phyloP scores from a whole-genome alignment of 306 rosid genomes.

The Vigna nakashimae region DNA sequence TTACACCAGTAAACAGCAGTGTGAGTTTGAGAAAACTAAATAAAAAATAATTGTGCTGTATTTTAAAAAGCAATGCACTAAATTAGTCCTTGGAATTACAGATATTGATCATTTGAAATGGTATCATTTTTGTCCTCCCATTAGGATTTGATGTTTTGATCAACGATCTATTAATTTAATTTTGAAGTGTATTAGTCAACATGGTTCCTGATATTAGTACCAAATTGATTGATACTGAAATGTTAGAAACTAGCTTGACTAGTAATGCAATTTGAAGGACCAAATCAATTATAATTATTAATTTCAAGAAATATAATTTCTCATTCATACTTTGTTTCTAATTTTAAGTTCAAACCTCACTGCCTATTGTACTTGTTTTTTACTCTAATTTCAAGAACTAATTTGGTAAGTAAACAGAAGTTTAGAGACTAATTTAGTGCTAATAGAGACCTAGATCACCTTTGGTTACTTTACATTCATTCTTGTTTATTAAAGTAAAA shows the following conservation, averaged over 20 bases:
- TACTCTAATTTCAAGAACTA: too few species aligned
- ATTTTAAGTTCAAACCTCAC: too few species aligned
- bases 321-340: too few species aligned
- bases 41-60: background rate
- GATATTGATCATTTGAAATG: background rate
- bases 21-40: background rate
- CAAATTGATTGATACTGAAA: too few species aligned
- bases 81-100: background rate
- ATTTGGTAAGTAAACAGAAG: background rate
- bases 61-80: background rate
- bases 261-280: too few species aligned
- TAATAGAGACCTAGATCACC: background rate
- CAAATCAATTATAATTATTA: background rate
- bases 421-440: background rate
- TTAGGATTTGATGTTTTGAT: background rate
- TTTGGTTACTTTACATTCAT: background rate
- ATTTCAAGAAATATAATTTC: background rate
- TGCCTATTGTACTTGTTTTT: too few species aligned
- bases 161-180: background rate
- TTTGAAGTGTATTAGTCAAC: background rate
- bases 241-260: too few species aligned
- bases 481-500: background rate
- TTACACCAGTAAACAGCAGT: background rate
- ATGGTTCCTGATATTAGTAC: background rate
- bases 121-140: background rate